A percentile compares a stretch with the other conserved stretches of the same genome.
Evolutionary conservation across 306 rosid species (phyloP).

Genomic region (Malus sieversii): DNA sequence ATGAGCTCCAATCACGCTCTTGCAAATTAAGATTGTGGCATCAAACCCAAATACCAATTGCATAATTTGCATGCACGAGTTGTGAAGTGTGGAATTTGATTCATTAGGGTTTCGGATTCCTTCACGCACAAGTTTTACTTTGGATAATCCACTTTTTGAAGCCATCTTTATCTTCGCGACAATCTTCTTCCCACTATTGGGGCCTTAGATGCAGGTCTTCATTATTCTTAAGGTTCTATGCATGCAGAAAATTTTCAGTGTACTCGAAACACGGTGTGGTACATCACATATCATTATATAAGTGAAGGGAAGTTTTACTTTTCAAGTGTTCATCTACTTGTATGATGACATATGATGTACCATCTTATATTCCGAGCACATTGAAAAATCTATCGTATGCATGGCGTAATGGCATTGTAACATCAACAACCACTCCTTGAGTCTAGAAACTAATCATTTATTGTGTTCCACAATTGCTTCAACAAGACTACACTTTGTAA

Average conservation of each 20-base stretch:
- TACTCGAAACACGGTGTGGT: no score
- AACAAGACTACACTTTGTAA: slow-evolving; percentile 5
- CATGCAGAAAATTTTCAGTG: no score
- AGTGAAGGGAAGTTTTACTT: no score
- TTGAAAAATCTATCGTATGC: no score
- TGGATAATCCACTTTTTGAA: neutral
- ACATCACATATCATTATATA: no score
- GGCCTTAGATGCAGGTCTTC: slow-evolving; percentile 2
- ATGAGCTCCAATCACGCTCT: slow-evolving; percentile 21
- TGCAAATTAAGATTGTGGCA: neutral
- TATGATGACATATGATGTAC: no score
- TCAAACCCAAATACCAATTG: neutral
- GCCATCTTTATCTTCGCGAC: slow-evolving; percentile 10
- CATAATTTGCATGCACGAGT: neutral
- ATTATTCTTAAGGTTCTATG: neutral
- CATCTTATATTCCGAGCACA: no score
- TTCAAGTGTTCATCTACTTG: no score
- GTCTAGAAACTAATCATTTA: neutral
- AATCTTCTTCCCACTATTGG: neutral
- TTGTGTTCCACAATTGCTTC: neutral
- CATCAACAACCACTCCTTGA: neutral
- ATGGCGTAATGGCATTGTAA: neutral
- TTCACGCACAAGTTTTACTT: slow-evolving; percentile 11
- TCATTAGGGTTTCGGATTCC: slow-evolving; percentile 9
- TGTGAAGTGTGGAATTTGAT: neutral